phyloP scores from a whole-genome alignment of 1,284 basidiomycete species.

The Naganishia liquefaciens region DNA sequence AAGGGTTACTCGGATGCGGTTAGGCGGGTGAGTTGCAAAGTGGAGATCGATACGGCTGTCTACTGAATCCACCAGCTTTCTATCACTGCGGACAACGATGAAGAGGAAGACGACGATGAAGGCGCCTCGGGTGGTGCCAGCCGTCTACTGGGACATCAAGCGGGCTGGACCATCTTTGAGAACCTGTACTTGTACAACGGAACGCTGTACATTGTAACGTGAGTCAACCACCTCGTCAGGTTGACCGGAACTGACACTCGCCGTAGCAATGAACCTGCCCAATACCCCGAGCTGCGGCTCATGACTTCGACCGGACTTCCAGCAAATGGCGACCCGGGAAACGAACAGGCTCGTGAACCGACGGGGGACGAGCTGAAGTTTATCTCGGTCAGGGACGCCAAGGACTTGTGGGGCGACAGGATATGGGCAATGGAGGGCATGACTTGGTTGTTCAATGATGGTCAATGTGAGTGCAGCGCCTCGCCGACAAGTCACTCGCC shows the following conservation, averaged over 20 bases:
- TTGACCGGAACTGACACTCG: not conserved
- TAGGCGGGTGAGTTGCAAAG: conserved; percentile 12
- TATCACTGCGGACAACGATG: conserved; percentile 13
- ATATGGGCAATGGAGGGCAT: conserved; percentile 69
- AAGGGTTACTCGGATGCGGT: conserved; percentile 39
- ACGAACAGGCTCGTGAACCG: conserved; percentile 66
- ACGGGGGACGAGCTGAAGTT: conserved; percentile 64
- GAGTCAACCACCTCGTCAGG: conserved; percentile 34
- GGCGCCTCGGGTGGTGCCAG: conserved; percentile 36
- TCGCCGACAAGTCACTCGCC: not conserved
- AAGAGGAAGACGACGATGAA: conserved; percentile 31
- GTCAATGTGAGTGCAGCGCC: conserved; percentile 52
- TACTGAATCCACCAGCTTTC: conserved; percentile 1
- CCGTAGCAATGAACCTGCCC: conserved; percentile 14
- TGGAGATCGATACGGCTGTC: not conserved
- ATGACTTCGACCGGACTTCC: conserved; percentile 70
- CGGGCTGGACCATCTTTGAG: conserved; percentile 53
- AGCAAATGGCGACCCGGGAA: conserved; percentile 64
- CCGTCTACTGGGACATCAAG: conserved; percentile 43
- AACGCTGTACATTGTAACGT: conserved; percentile 66
- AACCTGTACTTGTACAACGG: conserved; percentile 70
- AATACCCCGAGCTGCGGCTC: conserved; percentile 64
- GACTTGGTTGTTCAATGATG: conserved; percentile 58
- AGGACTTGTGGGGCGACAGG: conserved; percentile 63
- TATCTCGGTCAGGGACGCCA: conserved; percentile 64